Base-by-base conservation (phyloP, 2,329 filamentous ascomycete genomes). In the Cadophora gregata region DNA sequence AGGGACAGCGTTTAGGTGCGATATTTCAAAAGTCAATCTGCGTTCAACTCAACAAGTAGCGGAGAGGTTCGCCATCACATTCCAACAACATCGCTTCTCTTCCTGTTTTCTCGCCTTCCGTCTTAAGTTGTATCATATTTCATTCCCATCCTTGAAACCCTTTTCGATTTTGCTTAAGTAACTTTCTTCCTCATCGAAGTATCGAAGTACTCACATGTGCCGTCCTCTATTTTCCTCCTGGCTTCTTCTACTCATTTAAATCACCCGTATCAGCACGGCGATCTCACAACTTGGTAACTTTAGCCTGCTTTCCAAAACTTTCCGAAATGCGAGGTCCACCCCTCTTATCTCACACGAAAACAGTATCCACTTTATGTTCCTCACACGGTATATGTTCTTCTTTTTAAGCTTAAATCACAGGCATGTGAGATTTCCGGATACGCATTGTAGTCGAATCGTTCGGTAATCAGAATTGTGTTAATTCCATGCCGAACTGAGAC, bases 1-100 rank as follows among this genome's bases (percentile, higher is more conserved):
- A 9, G 19, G 31, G 27, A 56, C n/a, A 56, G 29, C 53, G 53
- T 56, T 36, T 31, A 56, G 53, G 53, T 56, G 31, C 10, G 29
- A 33, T 4, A 56, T 24, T 29, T 36, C 12, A 24, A 9, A 24
- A 24, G 24, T 24, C 16, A 14, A 56, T 36, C 24, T 36, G 29
- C 53, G n/a, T 24, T 14, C 2, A 56, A 31, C 1, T 31, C 12
- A n/a, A n/a, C 12, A 53, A n/a, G 6, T n/a, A 29, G 16, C 9
- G 50, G 27, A 31, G 25, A 10, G 2, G 5, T 53, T 25, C 2
- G 9, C 6, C 12, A 47, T 19, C 19, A 47, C 42, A 42, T 47
- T 21, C 8, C 19, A 45, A 3, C 42, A 45, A 45, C 31, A 6
- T 6, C 12, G 16, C 1, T 47, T 47, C 19, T 47, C 19, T 47